Conservation (phyloP, 805 yeast species). For the Kodamaea leandrae region DNA sequence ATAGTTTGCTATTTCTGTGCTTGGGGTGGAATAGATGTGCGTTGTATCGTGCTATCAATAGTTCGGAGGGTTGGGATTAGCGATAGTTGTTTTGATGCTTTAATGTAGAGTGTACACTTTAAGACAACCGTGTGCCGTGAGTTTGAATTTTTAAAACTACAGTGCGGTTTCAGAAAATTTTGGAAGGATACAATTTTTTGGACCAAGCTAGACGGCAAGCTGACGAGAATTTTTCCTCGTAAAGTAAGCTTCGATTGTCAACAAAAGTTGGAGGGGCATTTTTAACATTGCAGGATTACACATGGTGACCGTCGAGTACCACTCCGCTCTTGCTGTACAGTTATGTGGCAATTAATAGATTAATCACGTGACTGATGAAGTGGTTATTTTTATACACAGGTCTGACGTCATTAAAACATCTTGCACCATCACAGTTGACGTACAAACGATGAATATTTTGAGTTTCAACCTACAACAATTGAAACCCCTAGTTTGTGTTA, state of each 20-base stretch:
- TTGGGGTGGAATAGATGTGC: background rate
- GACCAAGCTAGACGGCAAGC: background rate
- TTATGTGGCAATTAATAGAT: too few relatives aligned
- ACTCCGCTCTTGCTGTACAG: too few relatives aligned
- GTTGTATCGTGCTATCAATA: background rate
- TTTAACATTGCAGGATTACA: too few relatives aligned
- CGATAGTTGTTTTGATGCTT: background rate
- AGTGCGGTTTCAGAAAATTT: background rate
- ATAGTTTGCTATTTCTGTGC: background rate
- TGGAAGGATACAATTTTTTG: conserved; percentile 1
- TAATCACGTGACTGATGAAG: background rate
- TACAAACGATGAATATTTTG: background rate
- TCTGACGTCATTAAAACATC: background rate
- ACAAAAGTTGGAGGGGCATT: background rate
- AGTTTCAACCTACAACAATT: background rate
- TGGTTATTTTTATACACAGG: background rate
- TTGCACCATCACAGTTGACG: background rate
- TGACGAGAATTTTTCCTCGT: background rate
- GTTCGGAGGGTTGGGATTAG: background rate
- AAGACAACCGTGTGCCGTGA: background rate
- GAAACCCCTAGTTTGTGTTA: too few relatives aligned
- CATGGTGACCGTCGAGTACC: too few relatives aligned
- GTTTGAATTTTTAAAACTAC: background rate
- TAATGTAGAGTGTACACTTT: background rate
- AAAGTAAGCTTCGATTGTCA: background rate